phyloP scores from a whole-genome alignment of 805 yeast genomes.

The Lachancea meyersii region DNA sequence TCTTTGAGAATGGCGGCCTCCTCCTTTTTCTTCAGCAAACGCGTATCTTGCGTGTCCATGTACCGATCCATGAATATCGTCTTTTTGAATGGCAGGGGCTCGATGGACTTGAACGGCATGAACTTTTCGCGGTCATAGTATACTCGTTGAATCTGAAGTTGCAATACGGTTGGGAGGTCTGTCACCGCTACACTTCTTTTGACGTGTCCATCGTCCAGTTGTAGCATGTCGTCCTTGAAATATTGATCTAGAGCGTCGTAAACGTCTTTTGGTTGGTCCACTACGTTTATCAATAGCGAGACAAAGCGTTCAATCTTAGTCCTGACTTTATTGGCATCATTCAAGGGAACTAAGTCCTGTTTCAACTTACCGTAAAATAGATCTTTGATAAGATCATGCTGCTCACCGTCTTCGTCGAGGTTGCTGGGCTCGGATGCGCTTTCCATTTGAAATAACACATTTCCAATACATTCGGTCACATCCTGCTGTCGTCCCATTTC shows the following conservation, averaged over 20 bases:
- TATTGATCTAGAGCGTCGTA: constrained; percentile 87
- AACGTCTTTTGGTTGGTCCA: constrained; percentile 80
- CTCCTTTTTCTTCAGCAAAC: constrained; percentile 44
- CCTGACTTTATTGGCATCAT: constrained; percentile 34
- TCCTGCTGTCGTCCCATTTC: constrained; percentile 92
- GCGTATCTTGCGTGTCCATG: constrained; percentile 57
- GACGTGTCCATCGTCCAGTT: constrained; percentile 65
- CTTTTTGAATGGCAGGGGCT: constrained; percentile 75
- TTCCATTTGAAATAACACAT: constrained; percentile 85
- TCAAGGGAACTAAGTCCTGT: constrained; percentile 60
- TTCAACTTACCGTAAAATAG: constrained; percentile 82
- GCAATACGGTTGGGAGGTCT: constrained; percentile 73
- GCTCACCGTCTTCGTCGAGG: constrained; percentile 71
- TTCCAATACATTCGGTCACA: constrained; percentile 94
- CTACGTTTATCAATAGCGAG: constrained; percentile 76
- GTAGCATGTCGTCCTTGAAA: constrained; percentile 62
- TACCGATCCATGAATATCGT: constrained; percentile 82
- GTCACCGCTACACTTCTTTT: constrained; percentile 67
- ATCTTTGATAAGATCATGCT: constrained; percentile 69
- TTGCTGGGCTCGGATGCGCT: constrained; percentile 69
- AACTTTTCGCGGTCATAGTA: constrained; percentile 71
- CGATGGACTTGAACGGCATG: constrained; percentile 74
- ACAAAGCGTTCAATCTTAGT: constrained; percentile 67
- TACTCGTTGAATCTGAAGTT: constrained; percentile 90
- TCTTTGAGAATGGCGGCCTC: constrained; percentile 57